phyloP scores from a whole-genome alignment of 2,329 filamentous ascomycete genomes.

The Venturia nashicola region DNA sequence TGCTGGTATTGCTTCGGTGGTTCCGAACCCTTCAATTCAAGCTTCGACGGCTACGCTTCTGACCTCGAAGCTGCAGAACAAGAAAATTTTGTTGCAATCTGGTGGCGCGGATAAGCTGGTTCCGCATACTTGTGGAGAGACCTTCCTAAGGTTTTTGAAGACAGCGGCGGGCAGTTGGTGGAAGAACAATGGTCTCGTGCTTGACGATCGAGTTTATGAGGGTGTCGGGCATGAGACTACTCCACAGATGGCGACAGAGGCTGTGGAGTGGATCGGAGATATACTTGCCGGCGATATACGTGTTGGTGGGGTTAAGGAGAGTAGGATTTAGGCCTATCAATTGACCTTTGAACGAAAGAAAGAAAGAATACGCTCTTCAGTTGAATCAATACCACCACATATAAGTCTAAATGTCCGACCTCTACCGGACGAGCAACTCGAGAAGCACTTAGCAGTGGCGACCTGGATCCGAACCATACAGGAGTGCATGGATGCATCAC shows the following conservation, averaged over 20 bases:
- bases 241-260: constrained; percentile 52
- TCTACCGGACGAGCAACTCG: too few relatives aligned
- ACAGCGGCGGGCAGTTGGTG: constrained; percentile 40
- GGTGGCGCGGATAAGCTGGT: constrained; percentile 61
- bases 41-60: constrained; percentile 24
- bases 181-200: constrained; percentile 37
- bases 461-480: too few relatives aligned
- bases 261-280: constrained; percentile 48
- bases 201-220: constrained; percentile 57
- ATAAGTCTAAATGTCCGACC: not conserved
- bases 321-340: constrained; percentile 4
- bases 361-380: not conserved
- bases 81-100: constrained; percentile 52
- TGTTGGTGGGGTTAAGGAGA: constrained; percentile 2
- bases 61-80: constrained; percentile 36
- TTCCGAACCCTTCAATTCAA: constrained; percentile 11
- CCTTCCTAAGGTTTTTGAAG: constrained; percentile 52
- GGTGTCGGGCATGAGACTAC: constrained; percentile 60
- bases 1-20: not conserved
- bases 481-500: too few relatives aligned
- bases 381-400: not conserved
- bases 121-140: constrained; percentile 48
- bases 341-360: not conserved
- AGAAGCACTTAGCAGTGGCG: too few relatives aligned
- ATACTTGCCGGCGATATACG: constrained; percentile 19